Evolutionary conservation across 495 filamentous ascomycete species (phyloP).

Genomic region (Clohesyomyces aquaticus): DNA sequence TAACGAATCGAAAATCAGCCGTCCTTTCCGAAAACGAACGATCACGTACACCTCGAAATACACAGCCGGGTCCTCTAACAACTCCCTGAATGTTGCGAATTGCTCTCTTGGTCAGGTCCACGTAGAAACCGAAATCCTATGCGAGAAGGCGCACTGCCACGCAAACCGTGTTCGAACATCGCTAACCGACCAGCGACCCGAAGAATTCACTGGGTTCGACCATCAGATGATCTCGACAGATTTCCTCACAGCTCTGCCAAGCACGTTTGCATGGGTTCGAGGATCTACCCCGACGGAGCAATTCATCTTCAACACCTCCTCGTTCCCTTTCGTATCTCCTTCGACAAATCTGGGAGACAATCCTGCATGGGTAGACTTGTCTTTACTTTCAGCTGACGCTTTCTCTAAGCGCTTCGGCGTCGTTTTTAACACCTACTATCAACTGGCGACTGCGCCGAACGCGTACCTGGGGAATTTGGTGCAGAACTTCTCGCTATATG

Average conservation of each 20-base stretch:
- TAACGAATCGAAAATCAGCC: conserved; percentile 8
- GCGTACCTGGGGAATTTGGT: conserved; percentile 25
- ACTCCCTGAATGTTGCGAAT: conserved; percentile 17
- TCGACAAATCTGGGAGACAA: background rate
- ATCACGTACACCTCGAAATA: conserved; percentile 8
- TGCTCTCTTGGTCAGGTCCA: conserved; percentile 30
- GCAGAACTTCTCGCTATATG: conserved; percentile 33
- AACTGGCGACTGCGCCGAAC: conserved; percentile 22
- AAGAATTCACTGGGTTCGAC: conserved; percentile 28
- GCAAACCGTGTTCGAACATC: conserved; percentile 28
- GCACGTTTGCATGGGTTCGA: background rate
- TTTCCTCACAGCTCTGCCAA: conserved; percentile 17
- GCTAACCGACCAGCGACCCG: conserved; percentile 10
- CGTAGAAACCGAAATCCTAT: conserved; percentile 28
- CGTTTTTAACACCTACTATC: conserved; percentile 38
- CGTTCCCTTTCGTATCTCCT: conserved; percentile 16
- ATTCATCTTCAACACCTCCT: conserved; percentile 24
- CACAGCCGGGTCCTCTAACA: background rate
- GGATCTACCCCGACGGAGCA: conserved; percentile 30
- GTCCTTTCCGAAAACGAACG: background rate
- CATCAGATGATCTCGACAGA: background rate
- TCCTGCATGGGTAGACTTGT: conserved; percentile 12
- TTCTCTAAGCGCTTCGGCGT: conserved; percentile 33
- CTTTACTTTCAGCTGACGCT: conserved; percentile 14
- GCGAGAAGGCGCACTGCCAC: conserved; percentile 19